These are phyloP conservation scores for Kluyveromyces sp. DNA, from an alignment of 1,139 yeast genomes.

Conservation along the genomic window DNA sequence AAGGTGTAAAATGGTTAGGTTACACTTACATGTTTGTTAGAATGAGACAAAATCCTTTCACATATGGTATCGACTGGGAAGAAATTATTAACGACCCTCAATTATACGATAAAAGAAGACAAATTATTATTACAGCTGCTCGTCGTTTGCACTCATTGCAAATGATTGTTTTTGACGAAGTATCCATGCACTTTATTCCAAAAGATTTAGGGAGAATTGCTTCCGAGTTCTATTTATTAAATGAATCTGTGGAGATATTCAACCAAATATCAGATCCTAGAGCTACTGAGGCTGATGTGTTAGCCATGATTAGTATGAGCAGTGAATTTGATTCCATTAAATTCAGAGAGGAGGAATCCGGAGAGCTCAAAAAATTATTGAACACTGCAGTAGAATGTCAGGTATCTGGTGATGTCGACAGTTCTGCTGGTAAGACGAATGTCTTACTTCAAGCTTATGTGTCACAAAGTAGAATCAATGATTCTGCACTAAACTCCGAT, in stretches of 20 bases:
- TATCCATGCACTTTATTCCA: conserved; percentile 68
- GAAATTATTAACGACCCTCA: conserved; percentile 79
- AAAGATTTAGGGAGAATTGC: conserved; percentile 93
- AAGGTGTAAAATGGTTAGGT: conserved; percentile 94
- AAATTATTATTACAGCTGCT: conserved; percentile 74
- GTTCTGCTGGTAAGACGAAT: conserved; percentile 82
- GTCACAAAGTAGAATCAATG: conserved; percentile 63
- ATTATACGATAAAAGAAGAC: conserved; percentile 63
- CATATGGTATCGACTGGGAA: conserved; percentile 88
- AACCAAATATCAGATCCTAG: conserved; percentile 75
- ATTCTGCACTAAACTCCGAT: conserved; percentile 80
- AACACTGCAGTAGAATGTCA: conserved; percentile 70
- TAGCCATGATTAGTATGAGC: conserved; percentile 86
- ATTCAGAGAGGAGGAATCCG: conserved; percentile 78
- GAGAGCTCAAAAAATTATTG: conserved; percentile 57
- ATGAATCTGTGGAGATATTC: conserved; percentile 82
- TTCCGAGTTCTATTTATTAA: conserved; percentile 82
- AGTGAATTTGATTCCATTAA: conserved; percentile 90
- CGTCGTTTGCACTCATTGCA: conserved; percentile 73
- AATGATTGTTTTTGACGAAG: conserved; percentile 89
- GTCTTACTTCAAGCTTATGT: conserved; percentile 81
- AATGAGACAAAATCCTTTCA: conserved; percentile 89
- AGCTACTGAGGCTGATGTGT: conserved; percentile 87
- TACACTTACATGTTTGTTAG: conserved; percentile 91
- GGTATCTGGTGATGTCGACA: conserved; percentile 67